Evolutionary conservation across 148 eudicot genomes (phyloP).

Genomic region (Selenicereus undatus): DNA sequence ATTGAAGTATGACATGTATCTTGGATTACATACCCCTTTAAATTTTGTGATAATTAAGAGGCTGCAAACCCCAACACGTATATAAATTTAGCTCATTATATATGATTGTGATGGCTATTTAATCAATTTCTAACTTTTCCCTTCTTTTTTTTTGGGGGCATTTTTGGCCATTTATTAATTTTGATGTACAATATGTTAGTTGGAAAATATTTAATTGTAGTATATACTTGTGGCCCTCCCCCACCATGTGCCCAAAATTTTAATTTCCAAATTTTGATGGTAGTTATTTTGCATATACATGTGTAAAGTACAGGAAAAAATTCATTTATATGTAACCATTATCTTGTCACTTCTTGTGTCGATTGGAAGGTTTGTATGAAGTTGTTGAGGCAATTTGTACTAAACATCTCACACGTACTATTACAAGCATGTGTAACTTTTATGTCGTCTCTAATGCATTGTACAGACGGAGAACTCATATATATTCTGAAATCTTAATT

Average conservation of each 20-base stretch:
- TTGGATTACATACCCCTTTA: too few relatives aligned
- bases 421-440: too few relatives aligned
- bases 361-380: too few relatives aligned
- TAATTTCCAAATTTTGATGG: not conserved
- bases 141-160: not conserved
- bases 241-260: not conserved
- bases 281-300: not conserved
- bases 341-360: too few relatives aligned
- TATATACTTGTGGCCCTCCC: not conserved
- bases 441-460: too few relatives aligned
- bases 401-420: too few relatives aligned
- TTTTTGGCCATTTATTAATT: not conserved
- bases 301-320: not conserved
- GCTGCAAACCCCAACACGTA: not conserved
- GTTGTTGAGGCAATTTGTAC: too few relatives aligned
- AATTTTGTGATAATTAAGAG: not conserved
- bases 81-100: not conserved
- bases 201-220: not conserved
- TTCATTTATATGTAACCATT: too few relatives aligned
- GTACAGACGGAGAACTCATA: too few relatives aligned
- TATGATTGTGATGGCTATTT: not conserved
- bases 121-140: not conserved
- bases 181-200: not conserved
- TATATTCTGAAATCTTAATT: too few relatives aligned
- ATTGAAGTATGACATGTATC: too few relatives aligned